Evolutionary conservation across 441 rosid genomes (phyloP), one percentile per base, ranked within the genome.

Genomic region (Mallotus japonicus): DNA sequence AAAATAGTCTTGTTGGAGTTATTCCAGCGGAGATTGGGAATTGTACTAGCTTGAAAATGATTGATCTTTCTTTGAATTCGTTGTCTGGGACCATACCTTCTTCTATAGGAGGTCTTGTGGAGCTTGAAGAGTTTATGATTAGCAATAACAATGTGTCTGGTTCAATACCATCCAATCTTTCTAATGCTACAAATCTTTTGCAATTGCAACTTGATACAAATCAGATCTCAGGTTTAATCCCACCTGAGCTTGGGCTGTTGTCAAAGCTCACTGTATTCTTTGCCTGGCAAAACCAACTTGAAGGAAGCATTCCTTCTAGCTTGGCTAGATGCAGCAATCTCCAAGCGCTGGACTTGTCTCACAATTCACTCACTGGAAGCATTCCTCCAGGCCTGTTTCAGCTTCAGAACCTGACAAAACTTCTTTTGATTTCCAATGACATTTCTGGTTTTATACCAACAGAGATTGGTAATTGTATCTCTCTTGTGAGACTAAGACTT

Each of bases 261-360:
- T 77, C 90, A 37, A 81, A 78, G 84, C 91, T 95, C 34, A 82
- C 75, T 15, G 88, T 95, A 80, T 91, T 95, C 82, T 86, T 91
- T 34, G 97, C 95, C 28, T 95, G 99, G 99, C 85, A 89, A 67
- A 95, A 95, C 84, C 91, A 89, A 85, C 93, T 95, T 32, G 98
- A 92, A 82, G 99, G 99, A 76, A 91, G 96, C 80, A 91, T 95
- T 62, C 97, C 99, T 72, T 73, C 90, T 11, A 82, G 79, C 69
- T 81, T 95, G 86, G 87, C 92, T 20, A 79, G 78, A 5, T 92
- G 95, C 76, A 77, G 65, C 20, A 77, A 72, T 80, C 98, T 95
- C 34, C 95, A 92, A 75, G 92, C 96, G n/a, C 76, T 95, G 53
- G 99, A 95, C 79, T 85, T 95, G 85, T 95, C 99, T 4, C 91